These are phyloP conservation scores for Centrapalus pauciflorus DNA, from an alignment of 129 eudicot genomes.

Conservation along the genomic window DNA sequence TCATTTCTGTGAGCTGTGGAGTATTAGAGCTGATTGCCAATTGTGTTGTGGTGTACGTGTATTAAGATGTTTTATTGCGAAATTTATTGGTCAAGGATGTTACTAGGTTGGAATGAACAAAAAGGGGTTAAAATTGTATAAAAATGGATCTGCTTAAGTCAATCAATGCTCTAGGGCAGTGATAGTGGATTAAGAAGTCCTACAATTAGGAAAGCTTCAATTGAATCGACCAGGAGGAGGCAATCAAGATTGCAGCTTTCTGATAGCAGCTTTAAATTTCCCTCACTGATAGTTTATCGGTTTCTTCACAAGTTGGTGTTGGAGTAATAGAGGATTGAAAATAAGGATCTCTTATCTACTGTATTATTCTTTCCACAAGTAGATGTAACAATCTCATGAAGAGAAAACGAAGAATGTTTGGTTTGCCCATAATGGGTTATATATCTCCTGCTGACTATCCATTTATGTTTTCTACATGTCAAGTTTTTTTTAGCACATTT, in stretches of 20 bases:
- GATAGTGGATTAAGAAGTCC: background rate
- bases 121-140: background rate
- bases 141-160: background rate
- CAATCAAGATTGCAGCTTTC: background rate
- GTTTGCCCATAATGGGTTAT: background rate
- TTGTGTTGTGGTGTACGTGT: background rate
- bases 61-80: background rate
- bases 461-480: background rate
- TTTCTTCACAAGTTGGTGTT: constrained; percentile 1
- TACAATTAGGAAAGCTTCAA: background rate
- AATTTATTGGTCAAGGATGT: background rate
- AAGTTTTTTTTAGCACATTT: background rate
- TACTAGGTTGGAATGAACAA: background rate
- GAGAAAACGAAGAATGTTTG: background rate
- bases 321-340: background rate
- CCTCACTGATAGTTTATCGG: background rate
- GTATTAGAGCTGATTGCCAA: background rate
- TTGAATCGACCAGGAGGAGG: background rate
- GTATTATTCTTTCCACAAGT: background rate
- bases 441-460: background rate
- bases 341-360: background rate
- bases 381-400: constrained; percentile 6
- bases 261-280: background rate
- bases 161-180: background rate
- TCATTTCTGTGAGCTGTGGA: background rate